Evolutionary conservation across 495 filamentous ascomycete species (phyloP).

Genomic region (Penicillium longicatenatum): DNA sequence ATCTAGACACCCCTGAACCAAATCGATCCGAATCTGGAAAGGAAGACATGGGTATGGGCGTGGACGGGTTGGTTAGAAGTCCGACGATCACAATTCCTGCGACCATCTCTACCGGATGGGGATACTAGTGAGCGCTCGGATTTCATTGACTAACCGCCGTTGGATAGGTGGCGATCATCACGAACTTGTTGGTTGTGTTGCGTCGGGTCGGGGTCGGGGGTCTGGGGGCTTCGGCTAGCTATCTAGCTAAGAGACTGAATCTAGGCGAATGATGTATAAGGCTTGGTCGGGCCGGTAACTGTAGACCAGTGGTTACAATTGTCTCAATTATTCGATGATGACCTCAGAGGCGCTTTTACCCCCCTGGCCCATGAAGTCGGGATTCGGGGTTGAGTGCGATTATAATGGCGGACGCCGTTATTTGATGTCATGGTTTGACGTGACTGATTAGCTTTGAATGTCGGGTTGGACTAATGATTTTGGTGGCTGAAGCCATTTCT

Average conservation of each 20-base stretch:
- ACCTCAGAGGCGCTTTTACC: conserved; percentile 1
- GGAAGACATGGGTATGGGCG: no score
- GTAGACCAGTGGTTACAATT: neutral
- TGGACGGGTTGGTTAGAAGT: neutral
- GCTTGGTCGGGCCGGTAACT: neutral
- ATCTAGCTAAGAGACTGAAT: neutral
- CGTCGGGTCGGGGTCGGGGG: no score
- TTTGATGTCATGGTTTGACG: neutral
- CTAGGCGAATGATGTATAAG: neutral
- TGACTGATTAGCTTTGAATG: neutral
- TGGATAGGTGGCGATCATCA: neutral
- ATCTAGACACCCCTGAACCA: neutral
- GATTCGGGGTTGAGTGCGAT: neutral
- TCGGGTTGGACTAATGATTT: neutral
- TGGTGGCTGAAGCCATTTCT: neutral
- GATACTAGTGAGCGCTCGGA: neutral
- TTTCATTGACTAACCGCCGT: neutral
- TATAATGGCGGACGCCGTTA: neutral
- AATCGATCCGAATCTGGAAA: no score
- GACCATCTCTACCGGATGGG: neutral
- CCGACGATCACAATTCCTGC: neutral
- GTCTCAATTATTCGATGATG: conserved; percentile 1
- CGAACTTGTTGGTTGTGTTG: neutral
- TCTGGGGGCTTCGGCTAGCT: neutral
- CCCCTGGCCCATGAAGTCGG: neutral